A percentile compares a stretch with the other conserved stretches of the same genome.
phyloP scores from a whole-genome alignment of 768 basidiomycete species.

The Boletus subparvulus region DNA sequence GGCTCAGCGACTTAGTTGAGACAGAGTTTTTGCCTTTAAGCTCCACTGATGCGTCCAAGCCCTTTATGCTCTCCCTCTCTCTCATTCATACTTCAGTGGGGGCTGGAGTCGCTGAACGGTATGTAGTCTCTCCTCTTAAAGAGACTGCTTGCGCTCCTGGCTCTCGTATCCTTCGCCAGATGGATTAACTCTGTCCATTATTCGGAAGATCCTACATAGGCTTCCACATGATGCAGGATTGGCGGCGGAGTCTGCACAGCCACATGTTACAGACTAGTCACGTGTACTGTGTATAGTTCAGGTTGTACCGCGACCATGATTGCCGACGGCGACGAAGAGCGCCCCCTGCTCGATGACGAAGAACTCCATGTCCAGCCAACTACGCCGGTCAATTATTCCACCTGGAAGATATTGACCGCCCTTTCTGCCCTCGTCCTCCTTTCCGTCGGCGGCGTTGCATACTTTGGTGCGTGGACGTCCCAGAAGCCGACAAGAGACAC shows the following conservation, averaged over 20 bases:
- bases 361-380: neutral
- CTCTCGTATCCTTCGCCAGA: constrained; percentile 1
- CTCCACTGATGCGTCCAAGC: too few species aligned
- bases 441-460: constrained; percentile 8
- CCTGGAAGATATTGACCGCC: constrained; percentile 14
- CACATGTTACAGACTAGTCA: constrained; percentile 10
- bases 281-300: too few species aligned
- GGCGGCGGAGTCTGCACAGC: constrained; percentile 10
- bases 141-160: neutral
- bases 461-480: neutral
- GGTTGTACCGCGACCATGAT: neutral
- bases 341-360: constrained; percentile 23
- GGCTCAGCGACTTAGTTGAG: too few species aligned
- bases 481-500: constrained; percentile 1
- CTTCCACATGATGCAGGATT: too few species aligned
- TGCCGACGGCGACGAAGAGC: constrained; percentile 25
- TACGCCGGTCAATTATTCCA: neutral
- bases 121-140: constrained; percentile 4
- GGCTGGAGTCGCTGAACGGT: neutral
- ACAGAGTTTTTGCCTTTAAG: too few species aligned
- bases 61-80: neutral
- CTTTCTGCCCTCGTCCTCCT: constrained; percentile 19
- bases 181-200: constrained; percentile 9
- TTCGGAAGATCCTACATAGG: constrained; percentile 3
- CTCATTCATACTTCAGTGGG: neutral